phyloP scores from a whole-genome alignment of 2,329 filamentous ascomycete species.

The Paraconiothyrium sp. region DNA sequence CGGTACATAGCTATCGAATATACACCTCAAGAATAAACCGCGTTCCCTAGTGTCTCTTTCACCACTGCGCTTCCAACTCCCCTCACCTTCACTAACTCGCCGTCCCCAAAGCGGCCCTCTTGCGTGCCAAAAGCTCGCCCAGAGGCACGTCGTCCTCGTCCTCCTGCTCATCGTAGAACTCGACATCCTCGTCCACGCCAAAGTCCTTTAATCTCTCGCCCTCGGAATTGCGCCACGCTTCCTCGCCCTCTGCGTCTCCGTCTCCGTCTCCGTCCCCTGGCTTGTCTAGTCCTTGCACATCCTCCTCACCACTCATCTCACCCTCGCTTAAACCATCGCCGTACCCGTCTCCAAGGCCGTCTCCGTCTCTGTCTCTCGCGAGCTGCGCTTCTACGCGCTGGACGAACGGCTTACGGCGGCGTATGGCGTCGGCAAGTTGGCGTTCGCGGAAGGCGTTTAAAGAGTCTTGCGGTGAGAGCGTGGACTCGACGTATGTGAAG shows the following conservation, averaged over 20 bases:
- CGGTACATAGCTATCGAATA: background rate
- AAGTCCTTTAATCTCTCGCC: slow-evolving; percentile 79
- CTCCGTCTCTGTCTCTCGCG: slow-evolving; percentile 13
- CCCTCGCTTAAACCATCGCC: slow-evolving; percentile 33
- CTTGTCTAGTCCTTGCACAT: slow-evolving; percentile 28
- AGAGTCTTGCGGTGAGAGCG: slow-evolving; percentile 53
- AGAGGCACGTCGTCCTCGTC: slow-evolving; percentile 75
- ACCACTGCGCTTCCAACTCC: background rate
- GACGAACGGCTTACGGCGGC: slow-evolving; percentile 54
- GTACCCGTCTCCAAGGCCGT: slow-evolving; percentile 26
- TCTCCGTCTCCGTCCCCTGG: slow-evolving; percentile 22
- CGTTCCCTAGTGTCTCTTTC: background rate
- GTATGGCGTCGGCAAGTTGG: slow-evolving; percentile 61
- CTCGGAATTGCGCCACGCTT: slow-evolving; percentile 77
- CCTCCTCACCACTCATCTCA: slow-evolving; percentile 18
- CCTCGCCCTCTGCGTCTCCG: slow-evolving; percentile 57
- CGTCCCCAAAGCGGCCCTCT: slow-evolving; percentile 21
- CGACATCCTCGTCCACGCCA: slow-evolving; percentile 80
- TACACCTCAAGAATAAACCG: background rate
- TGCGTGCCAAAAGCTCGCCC: slow-evolving; percentile 66
- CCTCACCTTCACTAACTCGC: background rate
- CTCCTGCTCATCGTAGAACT: slow-evolving; percentile 71
- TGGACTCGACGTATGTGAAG: slow-evolving; percentile 51
- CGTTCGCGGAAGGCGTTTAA: slow-evolving; percentile 64
- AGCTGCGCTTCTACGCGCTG: slow-evolving; percentile 48